These are phyloP conservation scores for Neofusicoccum sp. DNA, from an alignment of 2,329 filamentous ascomycete species.

Conservation along the genomic window DNA sequence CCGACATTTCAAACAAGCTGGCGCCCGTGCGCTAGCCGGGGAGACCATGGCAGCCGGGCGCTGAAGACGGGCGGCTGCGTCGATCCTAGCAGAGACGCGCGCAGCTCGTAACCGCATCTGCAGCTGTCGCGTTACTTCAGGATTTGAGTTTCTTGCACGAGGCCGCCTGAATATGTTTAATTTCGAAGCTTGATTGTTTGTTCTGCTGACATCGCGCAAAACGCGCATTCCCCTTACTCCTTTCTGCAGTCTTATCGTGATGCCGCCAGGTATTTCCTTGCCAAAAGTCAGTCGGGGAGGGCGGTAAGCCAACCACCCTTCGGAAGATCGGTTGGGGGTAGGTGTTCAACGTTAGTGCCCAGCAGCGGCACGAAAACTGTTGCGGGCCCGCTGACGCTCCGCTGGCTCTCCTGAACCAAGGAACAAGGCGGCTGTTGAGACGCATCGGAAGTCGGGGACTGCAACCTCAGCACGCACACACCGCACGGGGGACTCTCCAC, in stretches of 20 bases:
- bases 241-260: neutral
- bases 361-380: neutral
- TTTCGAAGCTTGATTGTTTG: neutral
- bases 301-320: neutral
- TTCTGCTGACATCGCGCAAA: neutral
- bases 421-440: neutral
- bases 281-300: too few species aligned
- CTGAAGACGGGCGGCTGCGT: constrained; percentile 9
- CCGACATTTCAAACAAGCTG: neutral
- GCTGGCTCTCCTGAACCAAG: neutral
- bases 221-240: neutral
- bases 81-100: neutral
- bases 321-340: constrained; percentile 5
- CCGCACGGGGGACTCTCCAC: constrained; percentile 1
- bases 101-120: neutral
- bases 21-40: constrained; percentile 2
- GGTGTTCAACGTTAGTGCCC: neutral
- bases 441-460: neutral
- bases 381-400: neutral
- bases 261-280: neutral
- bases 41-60: constrained; percentile 2
- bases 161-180: neutral
- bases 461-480: neutral
- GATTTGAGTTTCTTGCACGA: constrained; percentile 13
- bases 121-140: constrained; percentile 1